These are phyloP conservation scores for Glycine soja DNA, from an alignment of 306 rosid genomes.

Conservation along the genomic window DNA sequence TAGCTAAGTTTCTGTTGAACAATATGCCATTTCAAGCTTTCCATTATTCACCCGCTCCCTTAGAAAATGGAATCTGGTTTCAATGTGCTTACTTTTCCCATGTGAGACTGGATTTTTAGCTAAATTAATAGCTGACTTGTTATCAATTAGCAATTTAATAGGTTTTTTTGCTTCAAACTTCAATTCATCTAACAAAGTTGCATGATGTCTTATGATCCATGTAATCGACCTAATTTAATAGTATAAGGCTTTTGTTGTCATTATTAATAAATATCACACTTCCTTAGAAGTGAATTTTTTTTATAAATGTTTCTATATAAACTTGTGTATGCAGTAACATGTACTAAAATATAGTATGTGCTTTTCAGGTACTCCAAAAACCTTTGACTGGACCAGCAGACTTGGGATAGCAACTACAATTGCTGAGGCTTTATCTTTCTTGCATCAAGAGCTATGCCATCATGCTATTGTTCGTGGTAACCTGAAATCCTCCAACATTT, in stretches of 20 bases:
- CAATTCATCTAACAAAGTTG: no score
- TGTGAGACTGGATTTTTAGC: no score
- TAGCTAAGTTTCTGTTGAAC: no score
- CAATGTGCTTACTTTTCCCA: no score
- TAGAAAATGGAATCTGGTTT: no score
- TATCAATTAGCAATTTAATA: no score
- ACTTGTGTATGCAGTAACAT: neutral
- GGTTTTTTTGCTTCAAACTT: no score
- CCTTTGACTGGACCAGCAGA: slow-evolving; percentile 76
- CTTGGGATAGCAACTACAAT: slow-evolving; percentile 61
- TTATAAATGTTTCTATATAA: neutral
- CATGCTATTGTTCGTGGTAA: slow-evolving; percentile 76
- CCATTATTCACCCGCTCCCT: no score
- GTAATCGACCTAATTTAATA: neutral
- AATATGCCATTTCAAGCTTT: no score
- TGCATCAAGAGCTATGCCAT: slow-evolving; percentile 67
- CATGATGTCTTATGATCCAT: no score
- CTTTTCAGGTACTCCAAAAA: slow-evolving; percentile 60
- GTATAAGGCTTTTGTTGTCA: neutral
- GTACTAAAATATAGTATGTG: slow-evolving; percentile 29
- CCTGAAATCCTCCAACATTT: slow-evolving; percentile 80
- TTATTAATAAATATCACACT: no score
- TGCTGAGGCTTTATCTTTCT: slow-evolving; percentile 75
- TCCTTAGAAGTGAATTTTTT: neutral
- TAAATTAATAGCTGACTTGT: no score